These are phyloP conservation scores for Teunomyces aglyptinius DNA, from an alignment of 805 yeast species.

Conservation along the genomic window DNA sequence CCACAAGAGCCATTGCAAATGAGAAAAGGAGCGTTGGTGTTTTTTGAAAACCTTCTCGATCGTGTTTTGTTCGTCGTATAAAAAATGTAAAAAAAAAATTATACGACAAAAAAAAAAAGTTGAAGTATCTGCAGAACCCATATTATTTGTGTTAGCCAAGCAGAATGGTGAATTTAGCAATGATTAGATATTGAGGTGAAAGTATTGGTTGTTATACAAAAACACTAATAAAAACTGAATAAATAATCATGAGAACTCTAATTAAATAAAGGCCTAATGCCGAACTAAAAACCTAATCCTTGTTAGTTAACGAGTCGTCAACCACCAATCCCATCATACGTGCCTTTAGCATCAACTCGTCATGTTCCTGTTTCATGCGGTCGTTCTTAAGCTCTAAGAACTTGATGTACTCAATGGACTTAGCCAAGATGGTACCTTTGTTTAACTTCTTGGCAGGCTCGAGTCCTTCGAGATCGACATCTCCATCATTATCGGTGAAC, in stretches of 20 bases:
- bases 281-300: slow-evolving; percentile 5
- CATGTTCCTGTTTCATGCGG: slow-evolving; percentile 50
- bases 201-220: not conserved
- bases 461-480: slow-evolving; percentile 63
- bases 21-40: slow-evolving; percentile 1
- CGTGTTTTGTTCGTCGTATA: not conserved
- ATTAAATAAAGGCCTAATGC: not conserved
- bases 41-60: not conserved
- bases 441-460: slow-evolving; percentile 73
- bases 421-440: slow-evolving; percentile 73
- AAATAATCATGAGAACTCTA: slow-evolving; percentile 2
- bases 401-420: slow-evolving; percentile 76
- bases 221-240: not conserved
- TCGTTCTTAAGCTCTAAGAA: slow-evolving; percentile 64
- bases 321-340: slow-evolving; percentile 30
- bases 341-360: slow-evolving; percentile 42
- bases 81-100: not conserved
- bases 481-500: slow-evolving; percentile 2
- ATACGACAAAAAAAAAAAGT: not conserved
- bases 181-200: not conserved
- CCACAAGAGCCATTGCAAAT: slow-evolving; percentile 25
- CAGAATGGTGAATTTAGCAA: not conserved
- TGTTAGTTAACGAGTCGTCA: slow-evolving; percentile 6
- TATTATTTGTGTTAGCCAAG: not conserved
- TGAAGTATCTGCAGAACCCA: not conserved